Percentiles rank a stretch among this genome's conserved stretches.
Conservation (phyloP, 2,329 filamentous ascomycete species). For the Talaromyces funiculosus region DNA sequence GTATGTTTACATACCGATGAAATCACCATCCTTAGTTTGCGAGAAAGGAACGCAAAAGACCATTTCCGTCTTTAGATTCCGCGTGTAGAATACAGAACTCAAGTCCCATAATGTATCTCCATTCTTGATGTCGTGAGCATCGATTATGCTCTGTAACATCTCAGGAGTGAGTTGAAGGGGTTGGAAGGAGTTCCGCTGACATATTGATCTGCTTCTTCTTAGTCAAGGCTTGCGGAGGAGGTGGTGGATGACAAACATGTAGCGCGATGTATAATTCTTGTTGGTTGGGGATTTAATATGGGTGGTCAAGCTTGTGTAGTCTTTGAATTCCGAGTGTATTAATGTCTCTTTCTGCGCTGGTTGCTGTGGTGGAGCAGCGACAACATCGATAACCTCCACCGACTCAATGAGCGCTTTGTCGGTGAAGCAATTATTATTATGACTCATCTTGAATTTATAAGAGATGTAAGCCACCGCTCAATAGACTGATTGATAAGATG, state of each 20-base stretch:
- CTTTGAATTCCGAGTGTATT: not conserved
- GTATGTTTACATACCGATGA: slow-evolving; percentile 19
- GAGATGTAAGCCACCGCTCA: not conserved
- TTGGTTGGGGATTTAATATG: slow-evolving; percentile 1
- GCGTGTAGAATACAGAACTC: slow-evolving; percentile 23
- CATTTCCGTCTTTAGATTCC: slow-evolving; percentile 20
- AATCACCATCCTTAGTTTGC: slow-evolving; percentile 6
- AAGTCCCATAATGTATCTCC: slow-evolving; percentile 19
- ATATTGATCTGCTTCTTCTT: slow-evolving; percentile 21
- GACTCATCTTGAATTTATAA: not conserved
- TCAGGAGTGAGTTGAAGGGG: slow-evolving; percentile 20
- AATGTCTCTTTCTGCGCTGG: not conserved
- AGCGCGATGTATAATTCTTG: slow-evolving; percentile 8
- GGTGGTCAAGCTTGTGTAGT: not conserved
- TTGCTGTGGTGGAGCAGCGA: not conserved
- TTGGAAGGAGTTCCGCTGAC: slow-evolving; percentile 23
- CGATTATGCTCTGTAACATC: slow-evolving; percentile 21
- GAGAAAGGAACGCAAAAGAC: slow-evolving; percentile 21
- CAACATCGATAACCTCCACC: slow-evolving; percentile 1
- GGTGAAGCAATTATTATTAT: not conserved
- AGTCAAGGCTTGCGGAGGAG: slow-evolving; percentile 12
- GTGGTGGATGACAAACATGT: slow-evolving; percentile 4
- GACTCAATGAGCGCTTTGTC: not conserved
- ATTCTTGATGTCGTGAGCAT: slow-evolving; percentile 14
- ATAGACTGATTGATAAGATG: not conserved